phyloP scores from a whole-genome alignment of 306 rosid genomes.

The Fragaria nilgerrensis region DNA sequence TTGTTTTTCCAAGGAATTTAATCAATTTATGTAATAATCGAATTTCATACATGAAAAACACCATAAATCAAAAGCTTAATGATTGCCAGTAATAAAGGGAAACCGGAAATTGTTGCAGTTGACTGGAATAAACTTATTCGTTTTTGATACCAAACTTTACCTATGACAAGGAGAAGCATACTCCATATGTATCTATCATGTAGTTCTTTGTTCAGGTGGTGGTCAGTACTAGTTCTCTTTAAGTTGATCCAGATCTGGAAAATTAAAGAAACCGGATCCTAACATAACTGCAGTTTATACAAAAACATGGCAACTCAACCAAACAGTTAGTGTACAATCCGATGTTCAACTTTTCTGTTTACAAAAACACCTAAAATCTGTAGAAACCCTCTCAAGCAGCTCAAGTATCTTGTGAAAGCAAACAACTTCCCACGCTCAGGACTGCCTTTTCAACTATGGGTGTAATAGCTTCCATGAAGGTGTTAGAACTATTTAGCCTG shows the following conservation, averaged over 20 bases:
- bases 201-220: not conserved
- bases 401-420: not conserved
- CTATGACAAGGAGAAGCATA: not conserved
- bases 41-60: not conserved
- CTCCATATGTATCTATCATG: not conserved
- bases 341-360: not conserved
- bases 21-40: no score
- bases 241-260: not conserved
- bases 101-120: not conserved
- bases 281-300: not conserved
- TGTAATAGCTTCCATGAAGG: not conserved
- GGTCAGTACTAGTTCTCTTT: not conserved
- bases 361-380: conserved; percentile 4
- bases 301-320: not conserved
- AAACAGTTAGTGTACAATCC: not conserved
- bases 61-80: not conserved
- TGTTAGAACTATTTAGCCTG: not conserved
- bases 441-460: not conserved
- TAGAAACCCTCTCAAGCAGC: conserved; percentile 2
- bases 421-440: not conserved
- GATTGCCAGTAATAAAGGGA: not conserved
- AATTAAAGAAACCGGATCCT: not conserved
- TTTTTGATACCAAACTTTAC: not conserved
- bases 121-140: not conserved
- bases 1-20: not conserved